Evolutionary conservation across 2,329 filamentous ascomycete genomes (phyloP).

Genomic region (Penicillium capsulatum): DNA sequence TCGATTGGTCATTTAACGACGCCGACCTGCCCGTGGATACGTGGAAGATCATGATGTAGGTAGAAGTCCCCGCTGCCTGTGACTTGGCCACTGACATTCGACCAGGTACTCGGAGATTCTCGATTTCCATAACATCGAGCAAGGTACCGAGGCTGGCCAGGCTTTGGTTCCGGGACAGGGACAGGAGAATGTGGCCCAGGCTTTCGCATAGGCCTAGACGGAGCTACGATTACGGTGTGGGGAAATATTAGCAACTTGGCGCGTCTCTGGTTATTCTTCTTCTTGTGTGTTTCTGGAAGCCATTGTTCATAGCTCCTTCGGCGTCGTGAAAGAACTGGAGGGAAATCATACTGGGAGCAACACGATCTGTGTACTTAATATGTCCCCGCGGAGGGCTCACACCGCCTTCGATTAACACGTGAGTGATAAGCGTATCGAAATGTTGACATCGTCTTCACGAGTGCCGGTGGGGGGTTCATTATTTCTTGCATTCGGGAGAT

Average conservation of each 20-base stretch:
- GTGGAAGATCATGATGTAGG: constrained; percentile 99
- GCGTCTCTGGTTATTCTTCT: constrained; percentile 12
- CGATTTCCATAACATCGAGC: constrained; percentile 93
- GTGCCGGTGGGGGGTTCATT: no score
- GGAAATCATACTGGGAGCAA: constrained; percentile 12
- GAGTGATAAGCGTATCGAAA: constrained; percentile 23
- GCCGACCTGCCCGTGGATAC: constrained; percentile 95
- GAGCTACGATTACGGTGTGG: constrained; percentile 16
- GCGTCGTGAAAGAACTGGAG: constrained; percentile 24
- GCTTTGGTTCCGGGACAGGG: constrained; percentile 26
- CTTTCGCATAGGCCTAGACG: constrained; percentile 24
- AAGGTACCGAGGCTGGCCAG: constrained; percentile 33
- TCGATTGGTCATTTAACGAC: constrained; percentile 99
- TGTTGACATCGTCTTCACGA: constrained; percentile 2
- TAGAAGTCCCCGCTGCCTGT: no score
- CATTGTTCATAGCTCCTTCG: constrained; percentile 26
- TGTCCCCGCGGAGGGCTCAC: constrained; percentile 8
- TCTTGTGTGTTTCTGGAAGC: constrained; percentile 15
- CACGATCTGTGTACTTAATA: neutral
- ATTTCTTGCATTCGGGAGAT: constrained; percentile 8
- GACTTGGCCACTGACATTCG: constrained; percentile 8
- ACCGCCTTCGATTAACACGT: constrained; percentile 24
- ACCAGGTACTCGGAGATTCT: constrained; percentile 95
- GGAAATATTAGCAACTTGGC: constrained; percentile 17
- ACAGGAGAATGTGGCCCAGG: constrained; percentile 19